A percentile compares a stretch with the other conserved stretches of the same genome.
Evolutionary conservation across 169 alveolate species (phyloP).

Genomic region (Neospora caninum): DNA sequence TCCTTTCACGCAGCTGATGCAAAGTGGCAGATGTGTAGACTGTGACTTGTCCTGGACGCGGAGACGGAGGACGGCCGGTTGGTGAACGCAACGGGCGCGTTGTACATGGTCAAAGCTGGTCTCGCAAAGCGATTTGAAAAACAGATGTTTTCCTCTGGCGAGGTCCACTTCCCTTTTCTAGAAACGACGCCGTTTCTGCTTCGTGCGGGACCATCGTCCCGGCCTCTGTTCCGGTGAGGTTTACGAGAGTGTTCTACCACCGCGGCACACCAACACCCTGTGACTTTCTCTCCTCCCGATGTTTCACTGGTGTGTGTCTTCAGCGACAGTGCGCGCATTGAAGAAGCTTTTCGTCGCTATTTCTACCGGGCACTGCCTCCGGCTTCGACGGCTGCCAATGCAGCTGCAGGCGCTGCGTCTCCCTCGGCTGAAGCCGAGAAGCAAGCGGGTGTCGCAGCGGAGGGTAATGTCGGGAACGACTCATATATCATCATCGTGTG

Average conservation of each 20-base stretch:
- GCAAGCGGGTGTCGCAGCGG: not conserved
- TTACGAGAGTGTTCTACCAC: too few relatives aligned
- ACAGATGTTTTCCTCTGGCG: too few relatives aligned
- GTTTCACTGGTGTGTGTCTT: not conserved
- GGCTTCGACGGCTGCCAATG: not conserved
- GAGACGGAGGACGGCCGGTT: too few relatives aligned
- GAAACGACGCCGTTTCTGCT: not conserved
- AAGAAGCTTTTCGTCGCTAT: constrained; percentile 23
- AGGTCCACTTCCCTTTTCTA: too few relatives aligned
- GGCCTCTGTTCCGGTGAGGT: too few relatives aligned
- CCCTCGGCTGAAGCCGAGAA: not conserved
- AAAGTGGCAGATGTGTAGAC: too few relatives aligned
- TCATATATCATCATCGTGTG: not conserved
- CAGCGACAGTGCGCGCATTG: constrained; percentile 31
- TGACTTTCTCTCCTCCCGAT: not conserved
- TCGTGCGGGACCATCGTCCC: too few relatives aligned
- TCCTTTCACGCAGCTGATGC: not conserved
- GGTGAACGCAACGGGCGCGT: too few relatives aligned
- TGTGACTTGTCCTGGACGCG: too few relatives aligned
- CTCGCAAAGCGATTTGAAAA: too few relatives aligned
- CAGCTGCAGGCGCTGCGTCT: not conserved
- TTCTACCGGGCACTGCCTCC: not conserved
- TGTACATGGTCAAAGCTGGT: too few relatives aligned
- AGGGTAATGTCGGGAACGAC: not conserved
- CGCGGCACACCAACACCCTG: not conserved